Base-by-base conservation (phyloP, 1,284 basidiomycete species). In the Ceratobasidium theobromae region DNA sequence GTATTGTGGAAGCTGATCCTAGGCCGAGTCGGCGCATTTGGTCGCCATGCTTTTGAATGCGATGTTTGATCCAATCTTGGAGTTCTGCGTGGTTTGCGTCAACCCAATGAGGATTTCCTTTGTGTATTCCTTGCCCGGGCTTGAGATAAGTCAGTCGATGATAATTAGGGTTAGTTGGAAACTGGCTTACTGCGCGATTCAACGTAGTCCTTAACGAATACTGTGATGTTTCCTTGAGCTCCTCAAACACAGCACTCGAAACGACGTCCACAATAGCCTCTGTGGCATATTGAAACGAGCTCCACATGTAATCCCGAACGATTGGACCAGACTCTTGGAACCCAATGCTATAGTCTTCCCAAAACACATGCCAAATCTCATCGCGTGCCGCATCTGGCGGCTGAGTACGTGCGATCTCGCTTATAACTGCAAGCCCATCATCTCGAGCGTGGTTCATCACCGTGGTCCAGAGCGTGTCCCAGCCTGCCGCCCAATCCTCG, bases 301-400 rank as follows among this genome's bases (percentile, higher is more conserved):
- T 48, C 58, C 58, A 62, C 58, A 62, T 64, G 27, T 64, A 53
- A 21, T 64, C 60, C 25, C 60, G 48, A 18, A 64, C 60, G 18
- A 64, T 30, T 32, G 60, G 60, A 16, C 60, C 21, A 21, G 60
- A 64, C 14, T 30, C 41, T 32, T 64, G 48, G 53, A 64, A 64
- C 6, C 60, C 60, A 23, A 45, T 33, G 18, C 45, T 49, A 8
- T 52, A 45, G 28, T 64, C 60, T 43, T 64, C 60, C 60, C 60
- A 64, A 32, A 64, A 43, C 5, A 64, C 49, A 21, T 45, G 8
- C 60, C 60, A 64, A 49, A 64, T 53, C 23, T 64, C 48, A 45
- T 64, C 60, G 14, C 60, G 33, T 45, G 48, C 60, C 40, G 60
- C n/a, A 53, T 64, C 18, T 18, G 60, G 60, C 8, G 49, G 38